These are phyloP conservation scores for Acer saccharum DNA, from an alignment of 345 rosid genomes.

Conservation along the genomic window DNA sequence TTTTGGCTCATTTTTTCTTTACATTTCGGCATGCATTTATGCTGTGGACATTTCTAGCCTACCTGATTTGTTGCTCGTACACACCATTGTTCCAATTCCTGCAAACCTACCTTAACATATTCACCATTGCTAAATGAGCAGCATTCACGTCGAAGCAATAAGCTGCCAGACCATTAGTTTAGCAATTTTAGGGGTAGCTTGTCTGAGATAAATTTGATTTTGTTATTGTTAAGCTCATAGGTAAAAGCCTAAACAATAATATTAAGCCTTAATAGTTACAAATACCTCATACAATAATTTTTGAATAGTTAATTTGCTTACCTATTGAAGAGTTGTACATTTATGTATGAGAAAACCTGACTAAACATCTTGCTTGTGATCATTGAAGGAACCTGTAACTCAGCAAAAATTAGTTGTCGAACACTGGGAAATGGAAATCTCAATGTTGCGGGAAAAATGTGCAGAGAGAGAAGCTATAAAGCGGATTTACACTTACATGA, in stretches of 20 bases:
- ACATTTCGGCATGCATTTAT: slow-evolving; percentile 7
- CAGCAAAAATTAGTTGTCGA: slow-evolving; percentile 22
- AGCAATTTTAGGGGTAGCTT: slow-evolving; percentile 13
- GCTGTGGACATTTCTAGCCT: slow-evolving; percentile 14
- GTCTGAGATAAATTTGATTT: not conserved
- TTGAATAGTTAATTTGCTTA: slow-evolving; percentile 15
- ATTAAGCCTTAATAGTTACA: no score
- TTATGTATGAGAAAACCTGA: slow-evolving; percentile 66
- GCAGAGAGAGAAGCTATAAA: not conserved
- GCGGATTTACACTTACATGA: slow-evolving; percentile 41
- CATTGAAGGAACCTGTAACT: slow-evolving; percentile 59
- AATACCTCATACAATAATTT: not conserved
- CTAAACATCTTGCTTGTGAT: slow-evolving; percentile 48
- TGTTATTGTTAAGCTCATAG: not conserved
- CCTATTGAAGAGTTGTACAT: slow-evolving; percentile 77
- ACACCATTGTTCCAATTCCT: slow-evolving; percentile 69
- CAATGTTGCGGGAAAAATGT: slow-evolving; percentile 1
- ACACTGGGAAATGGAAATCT: not conserved
- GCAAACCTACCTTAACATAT: slow-evolving; percentile 62
- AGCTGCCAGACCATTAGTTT: slow-evolving; percentile 39
- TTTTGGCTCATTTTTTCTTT: not conserved
- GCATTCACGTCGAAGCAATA: slow-evolving; percentile 70
- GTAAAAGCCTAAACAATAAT: not conserved
- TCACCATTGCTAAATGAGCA: slow-evolving; percentile 78
- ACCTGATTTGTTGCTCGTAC: slow-evolving; percentile 55